phyloP scores from a whole-genome alignment of 495 filamentous ascomycete genomes.

The Melanomma pulvis-pyrius region DNA sequence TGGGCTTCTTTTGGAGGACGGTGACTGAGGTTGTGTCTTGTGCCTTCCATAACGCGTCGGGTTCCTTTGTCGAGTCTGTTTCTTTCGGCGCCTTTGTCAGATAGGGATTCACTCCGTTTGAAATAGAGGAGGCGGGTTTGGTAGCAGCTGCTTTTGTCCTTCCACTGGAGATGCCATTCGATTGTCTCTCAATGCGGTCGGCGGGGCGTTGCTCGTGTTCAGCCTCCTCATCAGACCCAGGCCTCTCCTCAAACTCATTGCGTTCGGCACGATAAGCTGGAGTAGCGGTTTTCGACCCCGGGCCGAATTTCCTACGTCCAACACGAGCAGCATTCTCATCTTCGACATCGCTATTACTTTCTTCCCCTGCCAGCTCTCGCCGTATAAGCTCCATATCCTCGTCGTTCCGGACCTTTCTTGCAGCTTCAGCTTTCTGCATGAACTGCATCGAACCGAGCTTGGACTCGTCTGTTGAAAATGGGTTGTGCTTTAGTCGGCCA shows the following conservation, averaged over 20 bases:
- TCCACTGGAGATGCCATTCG: neutral
- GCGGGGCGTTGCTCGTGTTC: constrained; percentile 44
- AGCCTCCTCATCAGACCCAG: constrained; percentile 57
- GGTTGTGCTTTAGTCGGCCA: constrained; percentile 55
- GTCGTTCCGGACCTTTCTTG: constrained; percentile 76
- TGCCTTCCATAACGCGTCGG: constrained; percentile 15
- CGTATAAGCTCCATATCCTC: constrained; percentile 74
- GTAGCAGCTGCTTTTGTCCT: neutral
- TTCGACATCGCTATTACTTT: constrained; percentile 52
- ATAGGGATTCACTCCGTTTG: constrained; percentile 11
- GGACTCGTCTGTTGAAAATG: constrained; percentile 45
- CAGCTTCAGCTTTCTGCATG: constrained; percentile 85
- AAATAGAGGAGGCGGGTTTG: neutral
- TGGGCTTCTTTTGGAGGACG: constrained; percentile 3
- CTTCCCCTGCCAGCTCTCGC: constrained; percentile 62
- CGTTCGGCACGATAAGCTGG: constrained; percentile 1
- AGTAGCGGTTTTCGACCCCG: constrained; percentile 22
- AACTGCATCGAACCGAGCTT: constrained; percentile 79
- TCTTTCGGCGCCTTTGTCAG: constrained; percentile 4
- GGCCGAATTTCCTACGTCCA: constrained; percentile 48
- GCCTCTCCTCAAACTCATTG: constrained; percentile 65
- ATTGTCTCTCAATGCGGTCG: constrained; percentile 16
- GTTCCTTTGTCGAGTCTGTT: constrained; percentile 13
- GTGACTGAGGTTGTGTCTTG: constrained; percentile 7
- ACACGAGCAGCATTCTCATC: constrained; percentile 31